Conservation (phyloP, 2,329 filamentous ascomycete species). For the Fusarium burgessii region DNA sequence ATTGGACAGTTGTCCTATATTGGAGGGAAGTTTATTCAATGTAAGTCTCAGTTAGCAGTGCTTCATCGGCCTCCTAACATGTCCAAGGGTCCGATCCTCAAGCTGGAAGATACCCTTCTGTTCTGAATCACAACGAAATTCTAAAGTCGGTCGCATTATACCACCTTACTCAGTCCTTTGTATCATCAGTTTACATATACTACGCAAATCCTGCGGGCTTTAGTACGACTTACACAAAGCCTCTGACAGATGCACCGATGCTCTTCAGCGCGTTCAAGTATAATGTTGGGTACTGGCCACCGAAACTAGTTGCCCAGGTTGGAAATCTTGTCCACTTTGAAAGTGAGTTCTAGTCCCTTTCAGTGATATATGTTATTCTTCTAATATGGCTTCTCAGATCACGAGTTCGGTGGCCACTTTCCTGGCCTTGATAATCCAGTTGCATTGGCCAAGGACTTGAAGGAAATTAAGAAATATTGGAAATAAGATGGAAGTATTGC, state of each 20-base stretch:
- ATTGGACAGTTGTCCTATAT: neutral
- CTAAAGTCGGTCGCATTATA: neutral
- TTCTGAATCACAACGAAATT: neutral
- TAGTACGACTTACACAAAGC: neutral
- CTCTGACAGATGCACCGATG: neutral
- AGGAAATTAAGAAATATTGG: neutral
- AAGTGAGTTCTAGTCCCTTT: neutral
- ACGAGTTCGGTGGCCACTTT: neutral
- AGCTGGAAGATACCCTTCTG: neutral
- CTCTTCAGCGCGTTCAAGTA: neutral
- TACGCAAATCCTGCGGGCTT: neutral
- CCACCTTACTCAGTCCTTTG: neutral
- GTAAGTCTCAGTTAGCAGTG: neutral
- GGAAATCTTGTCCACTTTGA: neutral
- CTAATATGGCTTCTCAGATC: neutral
- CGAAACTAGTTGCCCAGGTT: neutral
- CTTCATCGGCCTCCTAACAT: neutral
- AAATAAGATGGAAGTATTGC: neutral
- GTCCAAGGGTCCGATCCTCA: neutral
- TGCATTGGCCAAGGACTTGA: neutral
- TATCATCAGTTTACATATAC: neutral
- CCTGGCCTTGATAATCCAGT: neutral
- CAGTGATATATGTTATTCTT: rapidly evolving
- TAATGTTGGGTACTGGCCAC: neutral
- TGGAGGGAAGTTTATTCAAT: neutral